Percentiles rank a stretch among this genome's conserved stretches.
Evolutionary conservation across 2,329 filamentous ascomycete genomes (phyloP).

Genomic region (Phyllosticta paracitricarpa): DNA sequence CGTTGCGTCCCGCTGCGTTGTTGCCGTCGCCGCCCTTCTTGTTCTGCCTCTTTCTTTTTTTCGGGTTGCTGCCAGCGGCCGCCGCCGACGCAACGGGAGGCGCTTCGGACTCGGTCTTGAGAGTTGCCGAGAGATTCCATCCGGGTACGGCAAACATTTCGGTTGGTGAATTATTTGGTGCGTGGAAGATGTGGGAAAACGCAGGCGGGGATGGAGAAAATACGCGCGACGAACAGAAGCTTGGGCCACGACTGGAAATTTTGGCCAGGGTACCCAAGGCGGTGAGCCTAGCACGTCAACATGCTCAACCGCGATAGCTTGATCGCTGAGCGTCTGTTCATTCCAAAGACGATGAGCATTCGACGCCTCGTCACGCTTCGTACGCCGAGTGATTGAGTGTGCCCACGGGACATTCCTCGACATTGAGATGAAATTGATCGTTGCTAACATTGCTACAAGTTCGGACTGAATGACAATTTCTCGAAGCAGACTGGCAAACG

Average conservation of each 20-base stretch:
- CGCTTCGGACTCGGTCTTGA: conserved; percentile 56
- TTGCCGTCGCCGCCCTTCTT: conserved; percentile 36
- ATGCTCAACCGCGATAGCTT: too few relatives aligned
- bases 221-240: background rate
- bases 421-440: too few relatives aligned
- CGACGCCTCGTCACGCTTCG: too few relatives aligned
- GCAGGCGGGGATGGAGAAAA: background rate
- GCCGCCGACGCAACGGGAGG: conserved; percentile 13
- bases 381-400: too few relatives aligned
- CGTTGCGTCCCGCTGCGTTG: conserved; percentile 23
- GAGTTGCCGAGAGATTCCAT: conserved; percentile 70
- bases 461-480: too few relatives aligned
- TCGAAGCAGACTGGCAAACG: too few relatives aligned
- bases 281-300: background rate
- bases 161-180: background rate
- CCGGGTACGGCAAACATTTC: conserved; percentile 88
- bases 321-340: too few relatives aligned
- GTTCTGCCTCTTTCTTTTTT: conserved; percentile 45
- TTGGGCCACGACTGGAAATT: background rate
- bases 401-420: too few relatives aligned
- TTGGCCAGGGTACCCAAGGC: background rate
- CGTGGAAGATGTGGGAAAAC: background rate
- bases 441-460: too few relatives aligned
- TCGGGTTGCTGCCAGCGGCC: conserved; percentile 25
- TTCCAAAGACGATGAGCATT: too few relatives aligned